These are phyloP conservation scores for Puya raimondii DNA, from an alignment of 176 grass and related monocot species.

Conservation along the genomic window DNA sequence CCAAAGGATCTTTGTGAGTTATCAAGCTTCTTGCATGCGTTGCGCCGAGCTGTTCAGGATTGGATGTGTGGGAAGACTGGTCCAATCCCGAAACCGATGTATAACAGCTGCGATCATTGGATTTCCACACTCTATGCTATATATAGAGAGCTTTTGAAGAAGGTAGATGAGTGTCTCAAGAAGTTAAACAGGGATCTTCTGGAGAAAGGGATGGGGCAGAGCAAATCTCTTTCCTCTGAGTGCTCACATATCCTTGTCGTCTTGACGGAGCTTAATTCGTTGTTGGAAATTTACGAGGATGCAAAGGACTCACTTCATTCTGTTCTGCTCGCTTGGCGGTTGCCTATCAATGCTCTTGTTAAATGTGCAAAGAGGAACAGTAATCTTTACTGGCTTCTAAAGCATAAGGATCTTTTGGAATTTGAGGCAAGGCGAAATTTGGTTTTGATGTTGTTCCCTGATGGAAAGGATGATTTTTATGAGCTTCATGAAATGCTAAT, in stretches of 20 bases:
- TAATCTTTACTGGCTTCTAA: constrained; percentile 66
- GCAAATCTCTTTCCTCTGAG: constrained; percentile 24
- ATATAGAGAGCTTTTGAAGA: constrained; percentile 49
- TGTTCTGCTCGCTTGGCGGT: constrained; percentile 40
- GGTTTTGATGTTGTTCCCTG: constrained; percentile 86
- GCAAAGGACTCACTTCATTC: constrained; percentile 43
- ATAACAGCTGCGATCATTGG: constrained; percentile 51
- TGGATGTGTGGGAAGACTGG: constrained; percentile 30
- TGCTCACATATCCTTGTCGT: constrained; percentile 49
- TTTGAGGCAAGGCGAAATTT: constrained; percentile 82
- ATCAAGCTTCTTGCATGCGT: constrained; percentile 57
- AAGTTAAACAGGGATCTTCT: constrained; percentile 50
- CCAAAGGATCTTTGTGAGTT: constrained; percentile 54
- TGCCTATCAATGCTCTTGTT: constrained; percentile 56
- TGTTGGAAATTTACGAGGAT: constrained; percentile 74
- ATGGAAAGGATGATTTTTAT: constrained; percentile 71
- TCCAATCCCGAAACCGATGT: constrained; percentile 36
- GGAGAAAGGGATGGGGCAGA: constrained; percentile 27
- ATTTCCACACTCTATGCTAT: constrained; percentile 44
- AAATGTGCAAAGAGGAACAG: constrained; percentile 54
- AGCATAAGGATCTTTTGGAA: constrained; percentile 70
- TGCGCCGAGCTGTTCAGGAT: constrained; percentile 31
- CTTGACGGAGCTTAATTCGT: constrained; percentile 56
- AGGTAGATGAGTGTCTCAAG: constrained; percentile 53
- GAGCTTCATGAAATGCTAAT: constrained; percentile 98